Evolutionary conservation across 768 basidiomycete species (phyloP), one percentile per base, ranked within the genome.

Genomic region (Gymnopilus junonius): DNA sequence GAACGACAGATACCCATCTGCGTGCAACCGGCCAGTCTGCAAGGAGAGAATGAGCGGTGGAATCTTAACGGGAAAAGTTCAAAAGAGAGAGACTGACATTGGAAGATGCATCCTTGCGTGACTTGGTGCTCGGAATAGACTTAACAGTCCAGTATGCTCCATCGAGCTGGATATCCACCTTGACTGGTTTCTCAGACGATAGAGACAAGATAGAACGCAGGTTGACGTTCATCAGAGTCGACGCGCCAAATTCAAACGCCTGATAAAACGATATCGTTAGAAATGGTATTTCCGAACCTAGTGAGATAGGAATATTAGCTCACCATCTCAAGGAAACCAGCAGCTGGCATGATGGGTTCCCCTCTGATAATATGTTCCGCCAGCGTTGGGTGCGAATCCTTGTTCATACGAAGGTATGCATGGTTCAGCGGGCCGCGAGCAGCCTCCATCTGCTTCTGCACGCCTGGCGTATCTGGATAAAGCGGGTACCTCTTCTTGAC

Each of bases 311-410:
- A 7, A 6, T 11, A 17, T 42, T n/a, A 37, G 60, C 70, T 2
- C 58, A 79, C 79, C 77, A 80, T 79, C 58, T 75, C 73, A 1
- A 79, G 65, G 53, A 69, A 83, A 20, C 80, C 83, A 17, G 82
- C 75, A 14, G 80, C 82, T 8, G 83, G 81, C 77, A 82, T 78
- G 25, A 83, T 81, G 0, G 80, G 74, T 21, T 82, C 80, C 1
- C 78, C 79, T 27, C 76, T 74, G 39, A 84, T 80, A 17, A 82
- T 65, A 65, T 84, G 83, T 34, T 83, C 75, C 0, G 80, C 77
- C 8, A 84, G 67, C 23, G 74, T 73, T 0, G 83, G 78, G 55
- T 79, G 78, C 1, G 77, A 79, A 17, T 69, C 58, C 8, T 62
- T 55, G 61, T 76, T 83, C 32, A 84, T 62, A 11, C 74, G 73